A percentile compares a stretch with the other conserved stretches of the same genome.
phyloP scores from a whole-genome alignment of 2,329 filamentous ascomycete species.

The Hymenoscyphus salicellus region DNA sequence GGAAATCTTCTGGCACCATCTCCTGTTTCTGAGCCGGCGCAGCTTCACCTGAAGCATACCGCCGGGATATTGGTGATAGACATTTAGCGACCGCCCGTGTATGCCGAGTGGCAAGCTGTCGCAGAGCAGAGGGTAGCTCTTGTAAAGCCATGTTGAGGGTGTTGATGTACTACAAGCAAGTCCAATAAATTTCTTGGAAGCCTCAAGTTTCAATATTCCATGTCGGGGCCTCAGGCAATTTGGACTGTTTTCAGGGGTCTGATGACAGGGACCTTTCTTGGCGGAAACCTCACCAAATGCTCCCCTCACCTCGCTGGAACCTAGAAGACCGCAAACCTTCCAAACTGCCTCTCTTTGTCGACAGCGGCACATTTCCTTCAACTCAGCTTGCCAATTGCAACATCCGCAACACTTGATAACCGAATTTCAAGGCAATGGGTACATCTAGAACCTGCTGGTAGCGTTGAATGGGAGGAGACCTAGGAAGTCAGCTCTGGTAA shows the following conservation, averaged over 20 bases:
- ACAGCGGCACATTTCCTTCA: background rate
- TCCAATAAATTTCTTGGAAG: constrained; percentile 18
- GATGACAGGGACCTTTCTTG: too few species aligned
- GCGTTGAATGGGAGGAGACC: background rate
- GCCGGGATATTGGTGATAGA: constrained; percentile 21
- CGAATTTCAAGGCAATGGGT: background rate
- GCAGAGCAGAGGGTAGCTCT: constrained; percentile 33
- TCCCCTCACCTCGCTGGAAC: too few species aligned
- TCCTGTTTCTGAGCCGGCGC: constrained; percentile 21
- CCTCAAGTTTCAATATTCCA: background rate
- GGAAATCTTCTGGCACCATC: constrained; percentile 29
- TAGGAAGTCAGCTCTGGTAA: background rate
- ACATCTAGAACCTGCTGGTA: background rate
- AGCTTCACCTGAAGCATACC: constrained; percentile 33
- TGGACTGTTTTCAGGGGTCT: too few species aligned
- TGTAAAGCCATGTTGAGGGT: constrained; percentile 33
- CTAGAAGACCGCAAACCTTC: background rate
- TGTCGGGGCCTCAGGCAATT: background rate
- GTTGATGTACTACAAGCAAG: constrained; percentile 6
- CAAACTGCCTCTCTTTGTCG: background rate
- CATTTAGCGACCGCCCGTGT: constrained; percentile 16
- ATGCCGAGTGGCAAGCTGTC: constrained; percentile 28
- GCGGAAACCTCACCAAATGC: too few species aligned
- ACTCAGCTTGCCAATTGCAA: background rate
- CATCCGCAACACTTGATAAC: background rate